Conservation (phyloP, 768 basidiomycete species). For the Albatrellus ellisii region DNA sequence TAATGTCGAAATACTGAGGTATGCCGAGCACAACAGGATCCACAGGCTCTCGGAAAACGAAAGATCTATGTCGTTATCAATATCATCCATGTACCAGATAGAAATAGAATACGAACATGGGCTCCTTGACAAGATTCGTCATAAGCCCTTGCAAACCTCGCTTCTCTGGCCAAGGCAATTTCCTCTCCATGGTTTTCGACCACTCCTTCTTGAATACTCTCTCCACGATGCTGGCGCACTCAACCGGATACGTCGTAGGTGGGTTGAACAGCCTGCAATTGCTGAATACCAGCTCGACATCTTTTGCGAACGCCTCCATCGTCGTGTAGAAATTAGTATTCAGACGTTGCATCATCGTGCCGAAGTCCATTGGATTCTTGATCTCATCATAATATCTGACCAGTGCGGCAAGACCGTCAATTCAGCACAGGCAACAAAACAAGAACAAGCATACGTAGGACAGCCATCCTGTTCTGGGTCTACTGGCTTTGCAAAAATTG, state of each 20-base stretch:
- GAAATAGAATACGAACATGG: conserved; percentile 32
- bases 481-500: conserved; percentile 71
- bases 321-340: conserved; percentile 52
- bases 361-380: conserved; percentile 85
- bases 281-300: conserved; percentile 69
- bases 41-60: conserved; percentile 76
- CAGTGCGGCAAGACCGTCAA: conserved; percentile 8
- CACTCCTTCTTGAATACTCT: conserved; percentile 75
- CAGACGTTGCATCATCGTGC: conserved; percentile 64
- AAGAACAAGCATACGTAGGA: conserved; percentile 57
- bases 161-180: conserved; percentile 70
- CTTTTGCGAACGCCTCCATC: conserved; percentile 73
- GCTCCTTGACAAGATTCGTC: conserved; percentile 55
- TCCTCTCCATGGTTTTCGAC: conserved; percentile 60
- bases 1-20: conserved; percentile 80
- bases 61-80: conserved; percentile 33
- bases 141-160: conserved; percentile 60
- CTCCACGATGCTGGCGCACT: conserved; percentile 65
- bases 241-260: conserved; percentile 57
- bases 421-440: background rate
- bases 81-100: conserved; percentile 2
- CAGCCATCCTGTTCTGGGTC: conserved; percentile 76
- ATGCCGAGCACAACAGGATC: conserved; percentile 75
- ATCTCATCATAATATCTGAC: conserved; percentile 90
- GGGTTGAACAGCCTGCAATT: conserved; percentile 95